Percentiles rank a stretch among this genome's conserved stretches.
Evolutionary conservation across 2,329 filamentous ascomycete species (phyloP).

Genomic region (Elsinoe perseae): DNA sequence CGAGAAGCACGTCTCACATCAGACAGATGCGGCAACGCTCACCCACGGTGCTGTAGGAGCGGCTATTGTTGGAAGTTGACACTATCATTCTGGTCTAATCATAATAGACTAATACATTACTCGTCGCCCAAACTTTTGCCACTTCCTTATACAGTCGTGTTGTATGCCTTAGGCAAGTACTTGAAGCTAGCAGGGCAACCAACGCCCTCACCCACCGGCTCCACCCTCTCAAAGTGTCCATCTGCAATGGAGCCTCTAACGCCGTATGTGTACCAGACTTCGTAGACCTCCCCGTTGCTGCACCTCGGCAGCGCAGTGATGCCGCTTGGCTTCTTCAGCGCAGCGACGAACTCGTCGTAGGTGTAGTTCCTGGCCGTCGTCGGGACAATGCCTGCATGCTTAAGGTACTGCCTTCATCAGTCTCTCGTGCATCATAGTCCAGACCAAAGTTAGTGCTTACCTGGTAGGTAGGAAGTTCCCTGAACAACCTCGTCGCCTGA

Average conservation of each 20-base stretch:
- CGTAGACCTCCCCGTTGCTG: constrained; percentile 38
- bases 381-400: constrained; percentile 51
- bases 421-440: not conserved
- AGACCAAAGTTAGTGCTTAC: constrained; percentile 11
- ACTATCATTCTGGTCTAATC: too few relatives aligned
- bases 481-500: constrained; percentile 21
- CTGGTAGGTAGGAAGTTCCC: constrained; percentile 21
- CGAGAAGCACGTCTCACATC: too few relatives aligned
- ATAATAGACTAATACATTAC: too few relatives aligned
- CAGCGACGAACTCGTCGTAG: constrained; percentile 47
- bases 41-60: not conserved
- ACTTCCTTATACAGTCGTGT: not conserved
- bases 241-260: constrained; percentile 49
- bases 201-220: constrained; percentile 50
- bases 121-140: too few relatives aligned
- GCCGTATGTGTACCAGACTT: constrained; percentile 55
- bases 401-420: constrained; percentile 32
- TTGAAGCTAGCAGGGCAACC: constrained; percentile 54
- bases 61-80: too few relatives aligned
- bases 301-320: constrained; percentile 55
- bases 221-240: constrained; percentile 50
- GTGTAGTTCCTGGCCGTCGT: constrained; percentile 50
- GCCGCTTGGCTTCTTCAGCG: constrained; percentile 43
- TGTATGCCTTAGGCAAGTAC: constrained; percentile 49
- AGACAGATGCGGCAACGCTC: too few relatives aligned